These are phyloP conservation scores for Syncephalastrum monosporum DNA, from an alignment of 371 early-diverging fungal genomes.

Conservation along the genomic window DNA sequence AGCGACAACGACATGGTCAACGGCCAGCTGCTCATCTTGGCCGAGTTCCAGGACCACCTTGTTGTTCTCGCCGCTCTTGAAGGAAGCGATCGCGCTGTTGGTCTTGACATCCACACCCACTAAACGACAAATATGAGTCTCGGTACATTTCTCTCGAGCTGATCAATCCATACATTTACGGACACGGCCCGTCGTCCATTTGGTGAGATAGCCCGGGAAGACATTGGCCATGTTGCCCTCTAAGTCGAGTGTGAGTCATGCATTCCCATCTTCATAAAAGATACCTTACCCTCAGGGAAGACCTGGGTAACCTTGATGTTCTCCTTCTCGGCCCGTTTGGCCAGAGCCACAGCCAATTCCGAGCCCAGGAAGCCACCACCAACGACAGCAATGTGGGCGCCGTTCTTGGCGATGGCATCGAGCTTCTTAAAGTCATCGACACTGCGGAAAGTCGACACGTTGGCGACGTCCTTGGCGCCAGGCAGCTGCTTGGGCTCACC, in stretches of 20 bases:
- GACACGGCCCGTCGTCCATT: constrained; percentile 69
- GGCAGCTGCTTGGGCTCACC: constrained; percentile 64
- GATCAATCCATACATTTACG: constrained; percentile 33
- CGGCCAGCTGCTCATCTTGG: constrained; percentile 43
- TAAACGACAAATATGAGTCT: constrained; percentile 3
- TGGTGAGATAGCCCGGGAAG: constrained; percentile 69
- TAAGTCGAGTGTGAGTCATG: constrained; percentile 4
- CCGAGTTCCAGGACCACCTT: constrained; percentile 53
- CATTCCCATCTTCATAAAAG: neutral
- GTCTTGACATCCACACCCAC: constrained; percentile 65
- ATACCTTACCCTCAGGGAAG: constrained; percentile 62
- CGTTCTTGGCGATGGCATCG: constrained; percentile 49
- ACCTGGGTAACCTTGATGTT: constrained; percentile 65
- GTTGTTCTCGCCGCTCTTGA: constrained; percentile 37
- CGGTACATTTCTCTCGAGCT: neutral
- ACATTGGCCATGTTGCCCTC: constrained; percentile 75
- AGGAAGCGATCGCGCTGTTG: constrained; percentile 43
- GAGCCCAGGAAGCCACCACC: constrained; percentile 82
- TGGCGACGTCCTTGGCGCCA: constrained; percentile 23
- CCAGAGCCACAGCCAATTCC: constrained; percentile 70
- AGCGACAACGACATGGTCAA: constrained; percentile 74
- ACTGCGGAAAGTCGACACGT: constrained; percentile 67
- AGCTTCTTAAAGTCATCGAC: constrained; percentile 62
- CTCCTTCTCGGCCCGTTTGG: constrained; percentile 52
- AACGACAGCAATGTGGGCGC: constrained; percentile 60